phyloP scores from a whole-genome alignment of 805 yeast species.

The Nakazawaea ernobii region DNA sequence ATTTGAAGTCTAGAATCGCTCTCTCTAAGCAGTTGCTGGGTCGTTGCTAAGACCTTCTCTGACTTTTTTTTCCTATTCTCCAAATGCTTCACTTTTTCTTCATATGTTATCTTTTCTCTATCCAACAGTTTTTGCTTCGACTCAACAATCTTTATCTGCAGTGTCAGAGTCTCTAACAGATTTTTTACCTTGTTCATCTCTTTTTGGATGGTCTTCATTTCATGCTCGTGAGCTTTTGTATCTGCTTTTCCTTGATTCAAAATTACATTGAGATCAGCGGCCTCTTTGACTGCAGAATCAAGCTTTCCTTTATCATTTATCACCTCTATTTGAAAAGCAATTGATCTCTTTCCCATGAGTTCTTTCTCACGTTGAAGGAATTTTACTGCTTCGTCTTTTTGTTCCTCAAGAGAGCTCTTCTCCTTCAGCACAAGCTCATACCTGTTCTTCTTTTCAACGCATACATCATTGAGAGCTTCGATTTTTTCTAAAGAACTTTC shows the following conservation, averaged over 20 bases:
- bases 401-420: constrained; percentile 50
- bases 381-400: constrained; percentile 63
- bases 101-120: constrained; percentile 58
- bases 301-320: constrained; percentile 34
- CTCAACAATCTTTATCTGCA: constrained; percentile 26
- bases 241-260: constrained; percentile 38
- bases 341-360: constrained; percentile 45
- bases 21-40: constrained; percentile 38
- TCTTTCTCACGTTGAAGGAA: constrained; percentile 62
- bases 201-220: constrained; percentile 24
- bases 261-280: constrained; percentile 34
- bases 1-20: constrained; percentile 41
- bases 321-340: constrained; percentile 49
- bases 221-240: constrained; percentile 32
- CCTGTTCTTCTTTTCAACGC: constrained; percentile 75
- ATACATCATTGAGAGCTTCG: constrained; percentile 73
- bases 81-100: constrained; percentile 71
- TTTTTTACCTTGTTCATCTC: constrained; percentile 22
- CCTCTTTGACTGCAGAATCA: constrained; percentile 28
- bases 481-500: constrained; percentile 56
- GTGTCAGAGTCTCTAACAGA: constrained; percentile 18
- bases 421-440: constrained; percentile 78
- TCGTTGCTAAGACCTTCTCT: constrained; percentile 44
- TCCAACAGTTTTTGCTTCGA: constrained; percentile 38
- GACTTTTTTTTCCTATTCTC: constrained; percentile 53